Conservation (phyloP, 139 green algal genomes). For the Penium margaritaceum region DNA sequence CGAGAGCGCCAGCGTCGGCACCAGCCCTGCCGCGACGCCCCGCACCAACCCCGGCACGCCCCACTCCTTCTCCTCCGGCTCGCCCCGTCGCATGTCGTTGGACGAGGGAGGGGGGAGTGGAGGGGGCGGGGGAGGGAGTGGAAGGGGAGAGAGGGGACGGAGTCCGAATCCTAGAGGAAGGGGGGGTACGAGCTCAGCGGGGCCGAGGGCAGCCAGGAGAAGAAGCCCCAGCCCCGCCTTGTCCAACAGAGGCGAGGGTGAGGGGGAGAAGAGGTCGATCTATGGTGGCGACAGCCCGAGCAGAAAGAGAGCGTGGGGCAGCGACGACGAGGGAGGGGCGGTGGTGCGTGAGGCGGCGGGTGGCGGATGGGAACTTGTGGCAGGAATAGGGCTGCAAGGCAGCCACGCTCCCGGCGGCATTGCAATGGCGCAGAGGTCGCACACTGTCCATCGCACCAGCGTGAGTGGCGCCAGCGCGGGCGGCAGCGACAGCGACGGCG, state of each 20-base stretch:
- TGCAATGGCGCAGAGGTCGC: too few relatives aligned
- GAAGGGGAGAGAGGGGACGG: background rate
- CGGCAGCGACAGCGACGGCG: too few relatives aligned
- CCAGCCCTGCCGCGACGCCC: background rate
- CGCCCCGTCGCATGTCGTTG: background rate
- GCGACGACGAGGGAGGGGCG: constrained; percentile 2
- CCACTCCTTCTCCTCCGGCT: too few relatives aligned
- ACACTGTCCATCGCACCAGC: background rate
- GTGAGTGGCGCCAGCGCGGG: constrained; percentile 2
- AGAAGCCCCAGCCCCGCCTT: background rate
- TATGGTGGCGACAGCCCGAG: constrained; percentile 2
- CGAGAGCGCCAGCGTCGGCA: background rate
- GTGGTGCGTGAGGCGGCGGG: background rate
- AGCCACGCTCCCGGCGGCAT: too few relatives aligned
- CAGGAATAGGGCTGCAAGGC: background rate
- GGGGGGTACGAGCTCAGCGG: background rate
- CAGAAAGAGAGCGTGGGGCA: background rate
- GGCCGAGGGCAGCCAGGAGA: background rate
- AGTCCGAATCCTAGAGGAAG: too few relatives aligned
- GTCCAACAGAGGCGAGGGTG: background rate
- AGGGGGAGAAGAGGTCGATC: constrained; percentile 6
- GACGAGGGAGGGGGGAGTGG: background rate
- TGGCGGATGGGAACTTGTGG: background rate
- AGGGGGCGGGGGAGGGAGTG: constrained; percentile 7
- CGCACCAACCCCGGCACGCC: too few relatives aligned